Evolutionary conservation across 768 basidiomycete genomes (phyloP).

Genomic region (Serendipita sp.): DNA sequence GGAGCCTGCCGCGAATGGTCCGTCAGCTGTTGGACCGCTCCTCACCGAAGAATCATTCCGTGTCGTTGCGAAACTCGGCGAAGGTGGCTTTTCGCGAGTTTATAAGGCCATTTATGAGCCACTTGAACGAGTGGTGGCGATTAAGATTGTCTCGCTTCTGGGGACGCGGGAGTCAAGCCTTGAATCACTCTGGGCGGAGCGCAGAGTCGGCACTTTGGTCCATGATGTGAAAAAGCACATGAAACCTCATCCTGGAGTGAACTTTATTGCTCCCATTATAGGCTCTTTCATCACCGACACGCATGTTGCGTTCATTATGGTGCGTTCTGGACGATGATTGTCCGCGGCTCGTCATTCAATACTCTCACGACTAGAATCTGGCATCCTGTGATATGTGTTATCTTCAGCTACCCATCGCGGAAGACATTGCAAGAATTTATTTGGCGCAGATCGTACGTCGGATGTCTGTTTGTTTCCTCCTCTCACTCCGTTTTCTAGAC

Average conservation of each 20-base stretch:
- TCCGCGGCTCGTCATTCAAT: too few species aligned
- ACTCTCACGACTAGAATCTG: neutral
- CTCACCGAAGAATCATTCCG: neutral
- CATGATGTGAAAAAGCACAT: neutral
- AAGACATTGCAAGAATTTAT: neutral
- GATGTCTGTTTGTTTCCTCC: neutral
- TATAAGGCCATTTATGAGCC: neutral
- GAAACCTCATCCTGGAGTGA: neutral
- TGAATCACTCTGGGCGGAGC: neutral
- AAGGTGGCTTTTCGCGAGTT: neutral
- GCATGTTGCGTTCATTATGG: neutral
- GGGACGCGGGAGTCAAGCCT: too few species aligned
- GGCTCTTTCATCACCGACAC: neutral
- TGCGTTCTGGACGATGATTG: too few species aligned
- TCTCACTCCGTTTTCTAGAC: neutral
- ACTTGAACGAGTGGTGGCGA: neutral
- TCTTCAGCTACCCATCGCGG: neutral
- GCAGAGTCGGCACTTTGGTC: neutral
- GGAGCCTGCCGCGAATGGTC: neutral
- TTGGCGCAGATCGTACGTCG: neutral
- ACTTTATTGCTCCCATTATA: neutral
- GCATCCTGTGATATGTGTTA: neutral
- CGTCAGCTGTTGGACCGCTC: neutral
- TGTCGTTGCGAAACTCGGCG: neutral
- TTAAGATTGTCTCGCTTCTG: neutral